Conservation (phyloP, 345 rosid species). For the Bruguiera parviflora region DNA sequence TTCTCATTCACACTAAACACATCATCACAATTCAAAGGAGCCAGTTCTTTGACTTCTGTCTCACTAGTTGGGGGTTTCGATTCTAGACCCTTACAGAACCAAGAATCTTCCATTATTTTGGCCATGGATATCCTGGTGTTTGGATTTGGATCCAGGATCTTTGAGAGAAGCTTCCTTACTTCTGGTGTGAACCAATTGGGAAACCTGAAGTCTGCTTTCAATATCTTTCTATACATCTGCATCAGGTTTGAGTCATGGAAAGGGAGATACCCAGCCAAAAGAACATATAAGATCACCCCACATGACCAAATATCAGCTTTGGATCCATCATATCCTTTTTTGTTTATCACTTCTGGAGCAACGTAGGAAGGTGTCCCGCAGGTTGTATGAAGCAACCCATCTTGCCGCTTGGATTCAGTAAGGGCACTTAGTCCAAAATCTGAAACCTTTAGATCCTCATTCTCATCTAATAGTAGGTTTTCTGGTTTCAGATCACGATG, state of each 20-base stretch:
- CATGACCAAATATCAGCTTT: conserved; percentile 95
- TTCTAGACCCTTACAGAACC: conserved; percentile 59
- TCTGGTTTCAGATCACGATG: conserved; percentile 91
- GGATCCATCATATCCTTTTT: conserved; percentile 75
- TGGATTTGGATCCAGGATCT: conserved; percentile 82
- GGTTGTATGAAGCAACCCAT: conserved; percentile 75
- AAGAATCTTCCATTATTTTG: conserved; percentile 66
- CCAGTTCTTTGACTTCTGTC: conserved; percentile 33
- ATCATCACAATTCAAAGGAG: conserved; percentile 23
- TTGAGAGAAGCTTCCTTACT: conserved; percentile 51
- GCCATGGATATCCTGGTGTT: conserved; percentile 54
- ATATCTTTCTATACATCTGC: conserved; percentile 79
- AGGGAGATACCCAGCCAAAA: conserved; percentile 78
- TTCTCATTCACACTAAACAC: conserved; percentile 20
- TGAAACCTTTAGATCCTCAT: conserved; percentile 69
- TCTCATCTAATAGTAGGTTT: conserved; percentile 76
- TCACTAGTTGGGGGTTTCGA: conserved; percentile 17
- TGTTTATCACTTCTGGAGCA: conserved; percentile 76
- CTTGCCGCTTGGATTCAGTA: conserved; percentile 66
- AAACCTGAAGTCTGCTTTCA: conserved; percentile 65
- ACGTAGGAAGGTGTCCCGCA: conserved; percentile 94
- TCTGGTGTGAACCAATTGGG: conserved; percentile 74
- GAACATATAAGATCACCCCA: conserved; percentile 70
- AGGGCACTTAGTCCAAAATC: conserved; percentile 90
- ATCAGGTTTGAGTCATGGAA: conserved; percentile 74